Evolutionary conservation across 1,284 basidiomycete species (phyloP).

Genomic region (Moesziomyces globuligerus): DNA sequence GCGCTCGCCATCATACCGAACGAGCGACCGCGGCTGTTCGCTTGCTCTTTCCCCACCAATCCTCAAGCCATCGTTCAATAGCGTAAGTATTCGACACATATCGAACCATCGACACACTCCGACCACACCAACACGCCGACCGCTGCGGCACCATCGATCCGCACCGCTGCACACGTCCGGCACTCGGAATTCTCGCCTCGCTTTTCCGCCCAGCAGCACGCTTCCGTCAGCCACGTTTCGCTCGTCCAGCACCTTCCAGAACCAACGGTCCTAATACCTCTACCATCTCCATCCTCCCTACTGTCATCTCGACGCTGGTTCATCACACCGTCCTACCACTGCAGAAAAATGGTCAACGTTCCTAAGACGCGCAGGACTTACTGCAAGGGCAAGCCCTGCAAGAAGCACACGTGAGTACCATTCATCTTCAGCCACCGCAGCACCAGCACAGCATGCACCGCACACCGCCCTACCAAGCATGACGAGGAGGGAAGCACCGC

Average conservation of each 20-base stretch:
- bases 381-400: slow-evolving; percentile 99
- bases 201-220: too few relatives aligned
- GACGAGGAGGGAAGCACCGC: not conserved
- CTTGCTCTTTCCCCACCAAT: slow-evolving; percentile 48
- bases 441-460: not conserved
- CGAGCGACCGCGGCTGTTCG: slow-evolving; percentile 13
- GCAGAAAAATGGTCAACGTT: slow-evolving; percentile 67
- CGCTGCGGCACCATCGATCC: not conserved
- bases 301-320: slow-evolving; percentile 7
- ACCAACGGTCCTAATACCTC: slow-evolving; percentile 1
- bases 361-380: slow-evolving; percentile 73
- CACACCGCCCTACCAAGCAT: not conserved
- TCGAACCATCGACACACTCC: slow-evolving; percentile 13
- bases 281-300: slow-evolving; percentile 4
- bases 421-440: slow-evolving; percentile 3
- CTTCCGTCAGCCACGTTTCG: slow-evolving; percentile 1
- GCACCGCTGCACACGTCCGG: not conserved
- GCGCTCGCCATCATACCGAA: slow-evolving; percentile 44
- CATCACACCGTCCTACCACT: not conserved
- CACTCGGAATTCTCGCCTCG: too few relatives aligned
- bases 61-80: slow-evolving; percentile 44
- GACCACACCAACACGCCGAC: slow-evolving; percentile 2
- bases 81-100: slow-evolving; percentile 42
- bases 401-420: slow-evolving; percentile 89
- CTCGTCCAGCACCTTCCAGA: not conserved